A percentile compares a stretch with the other conserved stretches of the same genome.
Evolutionary conservation across 164 flowering plant genomes (phyloP).

Genomic region (Stephania japonica): DNA sequence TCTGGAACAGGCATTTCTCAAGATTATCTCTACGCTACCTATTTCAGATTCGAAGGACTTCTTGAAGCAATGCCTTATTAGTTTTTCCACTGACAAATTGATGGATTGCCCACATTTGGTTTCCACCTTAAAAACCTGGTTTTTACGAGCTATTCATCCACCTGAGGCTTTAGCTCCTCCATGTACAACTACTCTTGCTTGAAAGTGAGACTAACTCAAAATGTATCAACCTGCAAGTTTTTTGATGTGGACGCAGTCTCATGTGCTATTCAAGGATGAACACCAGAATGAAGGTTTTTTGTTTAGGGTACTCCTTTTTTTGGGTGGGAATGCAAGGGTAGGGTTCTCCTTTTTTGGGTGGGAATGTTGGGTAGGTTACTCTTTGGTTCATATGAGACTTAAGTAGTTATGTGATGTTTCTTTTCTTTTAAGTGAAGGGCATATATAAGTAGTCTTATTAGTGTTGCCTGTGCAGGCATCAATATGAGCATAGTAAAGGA

Average conservation of each 20-base stretch:
- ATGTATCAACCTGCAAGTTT: background rate
- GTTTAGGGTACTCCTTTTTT: too few species aligned
- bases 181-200: background rate
- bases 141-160: slow-evolving; percentile 63
- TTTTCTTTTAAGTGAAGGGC: too few species aligned
- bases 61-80: slow-evolving; percentile 66
- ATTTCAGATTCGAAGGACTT: slow-evolving; percentile 70
- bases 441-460: too few species aligned
- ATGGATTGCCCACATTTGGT: slow-evolving; percentile 89
- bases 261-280: too few species aligned
- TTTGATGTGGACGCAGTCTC: background rate
- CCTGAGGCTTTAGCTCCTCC: slow-evolving; percentile 12
- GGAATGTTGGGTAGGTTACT: too few species aligned
- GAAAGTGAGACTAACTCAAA: background rate
- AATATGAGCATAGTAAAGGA: too few species aligned
- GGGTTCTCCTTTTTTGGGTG: too few species aligned
- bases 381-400: too few species aligned
- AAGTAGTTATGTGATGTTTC: too few species aligned
- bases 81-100: slow-evolving; percentile 79
- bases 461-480: too few species aligned
- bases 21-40: slow-evolving; percentile 82
- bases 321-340: too few species aligned
- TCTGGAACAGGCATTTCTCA: slow-evolving; percentile 72
- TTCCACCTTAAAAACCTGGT: slow-evolving; percentile 88
- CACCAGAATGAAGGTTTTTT: too few species aligned